These are phyloP conservation scores for Rosa chinensis DNA, from an alignment of 306 rosid genomes.

Conservation along the genomic window DNA sequence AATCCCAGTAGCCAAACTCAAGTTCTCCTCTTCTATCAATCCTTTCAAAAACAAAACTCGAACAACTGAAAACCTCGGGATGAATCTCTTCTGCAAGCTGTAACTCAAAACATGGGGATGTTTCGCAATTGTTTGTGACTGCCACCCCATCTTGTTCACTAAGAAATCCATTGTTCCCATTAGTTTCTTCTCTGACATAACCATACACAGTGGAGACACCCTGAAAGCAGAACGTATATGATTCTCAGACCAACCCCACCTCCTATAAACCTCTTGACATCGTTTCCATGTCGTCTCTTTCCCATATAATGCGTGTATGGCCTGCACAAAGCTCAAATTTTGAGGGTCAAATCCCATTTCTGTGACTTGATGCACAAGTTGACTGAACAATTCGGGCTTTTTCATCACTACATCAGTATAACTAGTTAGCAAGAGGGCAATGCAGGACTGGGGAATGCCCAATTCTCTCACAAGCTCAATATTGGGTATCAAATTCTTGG, in stretches of 20 bases:
- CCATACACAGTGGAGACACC: constrained; percentile 25
- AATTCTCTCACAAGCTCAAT: too few species aligned
- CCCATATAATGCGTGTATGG: background rate
- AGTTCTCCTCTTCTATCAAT: constrained; percentile 4
- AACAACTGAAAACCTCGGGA: constrained; percentile 30
- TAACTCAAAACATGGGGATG: constrained; percentile 8
- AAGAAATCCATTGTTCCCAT: constrained; percentile 19
- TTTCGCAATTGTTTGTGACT: constrained; percentile 2
- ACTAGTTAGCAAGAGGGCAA: background rate
- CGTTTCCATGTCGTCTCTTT: background rate
- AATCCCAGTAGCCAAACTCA: background rate
- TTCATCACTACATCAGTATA: background rate
- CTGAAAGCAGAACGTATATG: constrained; percentile 19
- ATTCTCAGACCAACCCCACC: constrained; percentile 34
- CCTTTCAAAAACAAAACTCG: constrained; percentile 28
- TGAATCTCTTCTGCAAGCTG: constrained; percentile 32
- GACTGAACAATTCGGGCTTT: constrained; percentile 15
- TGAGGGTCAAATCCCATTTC: constrained; percentile 24
- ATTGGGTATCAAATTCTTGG: background rate
- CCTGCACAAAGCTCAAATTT: background rate
- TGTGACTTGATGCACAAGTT: background rate
- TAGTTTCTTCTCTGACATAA: constrained; percentile 21
- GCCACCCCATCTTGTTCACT: constrained; percentile 26
- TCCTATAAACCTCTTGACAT: background rate
- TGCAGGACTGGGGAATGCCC: background rate